Conservation (phyloP, 192 early-diverging fungal genomes). For the Coemansia brasiliensis region DNA sequence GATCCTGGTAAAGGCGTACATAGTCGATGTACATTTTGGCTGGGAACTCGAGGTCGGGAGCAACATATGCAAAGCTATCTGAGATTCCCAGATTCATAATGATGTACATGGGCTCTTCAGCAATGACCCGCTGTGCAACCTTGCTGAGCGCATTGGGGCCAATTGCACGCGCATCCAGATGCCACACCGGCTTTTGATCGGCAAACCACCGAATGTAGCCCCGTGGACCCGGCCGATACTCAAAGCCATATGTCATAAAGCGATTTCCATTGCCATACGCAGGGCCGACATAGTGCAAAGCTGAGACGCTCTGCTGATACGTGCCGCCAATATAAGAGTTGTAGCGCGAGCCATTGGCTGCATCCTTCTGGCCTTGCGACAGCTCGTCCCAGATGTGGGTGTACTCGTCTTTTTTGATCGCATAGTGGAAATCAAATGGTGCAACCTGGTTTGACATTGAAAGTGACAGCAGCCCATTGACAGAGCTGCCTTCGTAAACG, state of each 20-base stretch:
- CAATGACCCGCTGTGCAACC: conserved; percentile 45
- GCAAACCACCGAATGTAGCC: conserved; percentile 52
- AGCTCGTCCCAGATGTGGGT: conserved; percentile 53
- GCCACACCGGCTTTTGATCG: conserved; percentile 46
- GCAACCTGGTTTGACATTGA: conserved; percentile 58
- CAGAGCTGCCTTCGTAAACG: conserved; percentile 56
- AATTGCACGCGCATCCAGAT: conserved; percentile 39
- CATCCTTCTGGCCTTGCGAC: conserved; percentile 10
- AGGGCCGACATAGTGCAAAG: conserved; percentile 41
- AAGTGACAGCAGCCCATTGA: conserved; percentile 24
- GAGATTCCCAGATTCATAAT: conserved; percentile 59
- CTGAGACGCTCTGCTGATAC: conserved; percentile 56
- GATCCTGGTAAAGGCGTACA: conserved; percentile 58
- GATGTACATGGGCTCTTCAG: conserved; percentile 64
- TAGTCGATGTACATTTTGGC: conserved; percentile 61
- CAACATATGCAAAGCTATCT: conserved; percentile 45
- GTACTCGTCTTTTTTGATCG: conserved; percentile 41
- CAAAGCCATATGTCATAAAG: conserved; percentile 52
- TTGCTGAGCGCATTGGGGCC: conserved; percentile 49
- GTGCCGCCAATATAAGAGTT: conserved; percentile 55
- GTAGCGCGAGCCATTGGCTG: conserved; percentile 32
- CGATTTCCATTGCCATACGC: conserved; percentile 31
- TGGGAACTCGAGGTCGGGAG: conserved; percentile 41
- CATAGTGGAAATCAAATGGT: conserved; percentile 57
- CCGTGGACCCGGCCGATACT: conserved; percentile 53